Evolutionary conservation across 2,329 filamentous ascomycete genomes (phyloP).

Genomic region (Phoma sp.): DNA sequence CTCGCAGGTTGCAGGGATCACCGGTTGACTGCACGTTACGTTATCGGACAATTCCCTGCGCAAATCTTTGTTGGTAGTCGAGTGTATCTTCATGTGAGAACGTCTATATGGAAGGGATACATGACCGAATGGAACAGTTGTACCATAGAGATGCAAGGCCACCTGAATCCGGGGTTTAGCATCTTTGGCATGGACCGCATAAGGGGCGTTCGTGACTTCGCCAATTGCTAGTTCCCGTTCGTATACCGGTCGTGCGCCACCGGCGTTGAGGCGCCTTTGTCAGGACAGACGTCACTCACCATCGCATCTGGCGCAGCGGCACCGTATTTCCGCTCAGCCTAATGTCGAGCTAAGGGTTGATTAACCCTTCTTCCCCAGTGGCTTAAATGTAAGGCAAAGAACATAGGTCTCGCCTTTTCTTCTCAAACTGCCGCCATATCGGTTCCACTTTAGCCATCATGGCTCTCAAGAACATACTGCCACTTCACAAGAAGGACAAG

Average conservation of each 20-base stretch:
- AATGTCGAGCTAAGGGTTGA: not conserved
- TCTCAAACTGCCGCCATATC: not conserved
- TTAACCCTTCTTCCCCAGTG: not conserved
- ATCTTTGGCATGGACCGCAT: not conserved
- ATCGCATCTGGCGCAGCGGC: not conserved
- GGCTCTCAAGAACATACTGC: conserved; percentile 13
- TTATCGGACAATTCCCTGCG: not conserved
- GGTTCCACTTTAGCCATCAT: not conserved
- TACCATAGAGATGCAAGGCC: not conserved
- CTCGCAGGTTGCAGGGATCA: conserved; percentile 3
- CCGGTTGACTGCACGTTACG: not conserved
- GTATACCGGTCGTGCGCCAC: conserved; percentile 8
- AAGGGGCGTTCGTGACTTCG: conserved; percentile 2
- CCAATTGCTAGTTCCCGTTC: conserved; percentile 10
- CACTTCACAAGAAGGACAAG: conserved; percentile 15
- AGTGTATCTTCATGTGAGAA: too few relatives aligned
- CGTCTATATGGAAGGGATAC: too few relatives aligned
- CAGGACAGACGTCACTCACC: conserved; percentile 13
- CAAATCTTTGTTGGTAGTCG: too few relatives aligned
- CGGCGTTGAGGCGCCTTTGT: conserved; percentile 12
- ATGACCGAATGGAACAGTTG: not conserved
- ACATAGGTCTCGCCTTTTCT: not conserved
- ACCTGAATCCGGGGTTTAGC: conserved; percentile 7
- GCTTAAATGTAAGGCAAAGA: not conserved
- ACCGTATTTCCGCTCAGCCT: not conserved